phyloP scores from a whole-genome alignment of 805 yeast genomes.

The Metschnikowia arizonensis region DNA sequence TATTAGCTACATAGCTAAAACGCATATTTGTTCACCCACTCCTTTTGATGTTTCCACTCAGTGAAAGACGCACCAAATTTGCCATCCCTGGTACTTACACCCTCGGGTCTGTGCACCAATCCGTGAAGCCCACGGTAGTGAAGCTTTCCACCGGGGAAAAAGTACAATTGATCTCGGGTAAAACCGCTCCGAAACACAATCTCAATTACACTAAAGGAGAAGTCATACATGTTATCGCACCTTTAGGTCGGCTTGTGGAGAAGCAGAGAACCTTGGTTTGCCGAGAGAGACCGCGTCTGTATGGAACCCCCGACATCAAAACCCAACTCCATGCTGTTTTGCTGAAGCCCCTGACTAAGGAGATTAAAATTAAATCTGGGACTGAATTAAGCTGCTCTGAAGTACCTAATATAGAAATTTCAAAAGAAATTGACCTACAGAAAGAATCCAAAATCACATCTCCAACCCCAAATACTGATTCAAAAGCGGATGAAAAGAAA shows the following conservation, averaged over 20 bases:
- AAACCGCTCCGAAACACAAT: neutral
- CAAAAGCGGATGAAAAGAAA: too few relatives aligned
- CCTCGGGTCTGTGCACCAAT: neutral
- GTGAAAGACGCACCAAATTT: neutral
- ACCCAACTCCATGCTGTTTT: neutral
- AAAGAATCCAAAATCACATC: too few relatives aligned
- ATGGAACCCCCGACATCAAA: neutral
- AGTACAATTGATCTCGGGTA: constrained; percentile 8
- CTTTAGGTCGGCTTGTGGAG: neutral
- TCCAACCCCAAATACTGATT: too few relatives aligned
- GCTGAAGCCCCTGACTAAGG: neutral
- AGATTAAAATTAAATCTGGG: too few relatives aligned
- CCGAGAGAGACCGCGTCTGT: neutral
- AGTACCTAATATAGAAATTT: too few relatives aligned
- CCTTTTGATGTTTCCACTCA: neutral
- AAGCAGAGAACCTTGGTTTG: too few relatives aligned
- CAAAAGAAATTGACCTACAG: too few relatives aligned
- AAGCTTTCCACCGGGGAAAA: constrained; percentile 11
- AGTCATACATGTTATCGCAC: neutral
- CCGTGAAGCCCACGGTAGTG: constrained; percentile 8
- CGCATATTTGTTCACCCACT: too few relatives aligned
- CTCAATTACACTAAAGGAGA: neutral
- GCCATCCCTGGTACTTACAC: constrained; percentile 9
- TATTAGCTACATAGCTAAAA: too few relatives aligned
- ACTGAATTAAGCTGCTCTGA: too few relatives aligned